Conservation (phyloP, 140 eudicot genomes). For the Stevia rebaudiana region DNA sequence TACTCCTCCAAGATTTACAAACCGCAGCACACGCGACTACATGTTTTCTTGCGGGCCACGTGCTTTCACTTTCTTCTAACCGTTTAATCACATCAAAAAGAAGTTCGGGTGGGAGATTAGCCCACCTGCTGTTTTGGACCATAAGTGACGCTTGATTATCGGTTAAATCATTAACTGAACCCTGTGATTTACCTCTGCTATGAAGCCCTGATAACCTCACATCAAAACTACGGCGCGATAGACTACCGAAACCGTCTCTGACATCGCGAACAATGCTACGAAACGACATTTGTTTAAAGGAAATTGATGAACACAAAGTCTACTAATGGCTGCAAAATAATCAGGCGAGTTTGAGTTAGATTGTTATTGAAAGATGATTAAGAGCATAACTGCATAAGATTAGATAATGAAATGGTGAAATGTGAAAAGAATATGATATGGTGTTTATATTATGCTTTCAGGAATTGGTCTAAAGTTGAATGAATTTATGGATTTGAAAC, state of each 20-base stretch:
- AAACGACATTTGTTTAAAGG: background rate
- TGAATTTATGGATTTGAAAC: background rate
- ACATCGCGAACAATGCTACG: background rate
- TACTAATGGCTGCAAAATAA: background rate
- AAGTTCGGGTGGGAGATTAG: background rate
- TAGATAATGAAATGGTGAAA: too few relatives aligned
- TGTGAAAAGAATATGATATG: background rate
- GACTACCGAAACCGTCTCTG: background rate
- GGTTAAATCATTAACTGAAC: background rate
- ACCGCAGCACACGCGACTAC: background rate
- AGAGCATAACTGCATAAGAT: background rate
- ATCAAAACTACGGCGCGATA: background rate
- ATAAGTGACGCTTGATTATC: background rate
- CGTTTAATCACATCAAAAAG: background rate
- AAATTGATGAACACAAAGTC: background rate
- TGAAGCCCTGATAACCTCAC: constrained; percentile 4
- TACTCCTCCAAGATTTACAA: constrained; percentile 1
- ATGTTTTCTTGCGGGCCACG: background rate
- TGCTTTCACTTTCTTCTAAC: background rate
- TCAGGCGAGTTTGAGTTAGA: background rate
- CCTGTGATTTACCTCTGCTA: constrained; percentile 6
- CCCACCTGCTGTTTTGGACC: constrained; percentile 7
- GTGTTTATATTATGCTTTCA: background rate
- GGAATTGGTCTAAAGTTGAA: background rate
- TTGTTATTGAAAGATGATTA: background rate